Base-by-base conservation (phyloP, 768 basidiomycete genomes). In the Heimioporus sp. region DNA sequence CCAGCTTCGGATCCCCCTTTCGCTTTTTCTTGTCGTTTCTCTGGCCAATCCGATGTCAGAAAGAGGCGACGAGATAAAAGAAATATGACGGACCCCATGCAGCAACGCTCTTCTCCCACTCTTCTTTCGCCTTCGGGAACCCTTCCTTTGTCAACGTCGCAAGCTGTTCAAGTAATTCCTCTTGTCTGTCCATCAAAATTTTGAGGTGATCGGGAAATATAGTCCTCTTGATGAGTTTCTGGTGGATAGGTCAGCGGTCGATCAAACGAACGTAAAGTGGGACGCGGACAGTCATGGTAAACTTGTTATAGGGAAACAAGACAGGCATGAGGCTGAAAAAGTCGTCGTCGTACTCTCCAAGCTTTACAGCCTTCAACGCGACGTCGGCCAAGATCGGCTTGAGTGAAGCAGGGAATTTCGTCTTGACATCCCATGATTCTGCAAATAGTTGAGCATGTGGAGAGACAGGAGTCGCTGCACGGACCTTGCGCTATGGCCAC, bases 221-320 rank as follows among this genome's bases (percentile, higher is more conserved):
- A n/a, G 90, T 89, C 8, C 92, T 83, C 65, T 93, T 93, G 68
- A 94, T 89, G 42, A 98, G 80, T 85, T 97, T 98, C 89, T 95
- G 65, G 43, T 12, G 17, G 8, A 24, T 16, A 31, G 0, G 48
- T 68, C 34, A 68, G 55, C 16, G 0, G 13, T 24, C 19, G 42
- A 32, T 21, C 21, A 4, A 34, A 37, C 10, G 12, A 28, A 37
- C 9, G 21, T 35, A 46, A 0, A 31, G 43, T 38, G 17, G 40
- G 36, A 28, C 16, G 76, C 86, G 46, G 49, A 90, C 87, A 46
- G 80, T 88, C 86, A 98, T 93, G 0, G 92, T 96, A 66, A 90
- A 99, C 57, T 87, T 85, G 73, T 99, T 99, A 65, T 98, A 98
- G 0, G 93, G 92, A 61, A 98, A 93, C 36, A 96, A 67, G 20